phyloP scores from a whole-genome alignment of 169 alveolate genomes.

The Neospora caninum region DNA sequence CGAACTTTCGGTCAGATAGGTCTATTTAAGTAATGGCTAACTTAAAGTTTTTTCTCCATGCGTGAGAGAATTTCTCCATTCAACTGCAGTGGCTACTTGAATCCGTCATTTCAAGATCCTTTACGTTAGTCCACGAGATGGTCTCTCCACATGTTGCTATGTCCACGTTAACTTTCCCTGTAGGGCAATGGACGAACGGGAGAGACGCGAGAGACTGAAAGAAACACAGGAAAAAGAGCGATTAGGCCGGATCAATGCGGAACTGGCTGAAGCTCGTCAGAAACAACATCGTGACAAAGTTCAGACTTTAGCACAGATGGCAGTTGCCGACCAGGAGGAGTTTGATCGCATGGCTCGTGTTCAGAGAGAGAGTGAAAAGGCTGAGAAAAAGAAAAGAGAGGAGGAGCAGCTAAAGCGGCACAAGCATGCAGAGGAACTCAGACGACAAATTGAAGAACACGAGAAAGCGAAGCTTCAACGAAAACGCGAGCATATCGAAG shows the following conservation, averaged over 20 bases:
- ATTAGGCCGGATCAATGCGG: conserved; percentile 38
- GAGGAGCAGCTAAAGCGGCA: conserved; percentile 76
- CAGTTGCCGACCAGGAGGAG: conserved; percentile 79
- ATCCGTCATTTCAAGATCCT: too few species aligned
- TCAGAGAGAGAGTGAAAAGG: conserved; percentile 74
- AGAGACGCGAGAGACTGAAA: conserved; percentile 36
- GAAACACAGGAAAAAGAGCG: conserved; percentile 28
- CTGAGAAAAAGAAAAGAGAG: conserved; percentile 73
- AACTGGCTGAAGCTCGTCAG: conserved; percentile 39
- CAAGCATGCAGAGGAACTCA: conserved; percentile 74
- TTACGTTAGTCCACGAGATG: too few species aligned
- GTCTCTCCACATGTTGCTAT: too few species aligned
- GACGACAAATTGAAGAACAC: conserved; percentile 71
- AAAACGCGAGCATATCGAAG: not conserved
- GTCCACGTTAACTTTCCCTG: not conserved
- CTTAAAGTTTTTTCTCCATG: too few species aligned
- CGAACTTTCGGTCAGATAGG: too few species aligned
- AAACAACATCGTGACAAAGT: conserved; percentile 56
- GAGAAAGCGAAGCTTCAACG: not conserved
- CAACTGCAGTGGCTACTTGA: too few species aligned
- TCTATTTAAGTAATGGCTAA: too few species aligned
- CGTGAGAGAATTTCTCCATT: too few species aligned
- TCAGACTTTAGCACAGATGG: conserved; percentile 32
- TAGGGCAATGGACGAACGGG: conserved; percentile 67
- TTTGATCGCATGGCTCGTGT: conserved; percentile 77